Evolutionary conservation across 495 filamentous ascomycete genomes (phyloP), one percentile per base, ranked within the genome.

Genomic region (Xylaria grammica): DNA sequence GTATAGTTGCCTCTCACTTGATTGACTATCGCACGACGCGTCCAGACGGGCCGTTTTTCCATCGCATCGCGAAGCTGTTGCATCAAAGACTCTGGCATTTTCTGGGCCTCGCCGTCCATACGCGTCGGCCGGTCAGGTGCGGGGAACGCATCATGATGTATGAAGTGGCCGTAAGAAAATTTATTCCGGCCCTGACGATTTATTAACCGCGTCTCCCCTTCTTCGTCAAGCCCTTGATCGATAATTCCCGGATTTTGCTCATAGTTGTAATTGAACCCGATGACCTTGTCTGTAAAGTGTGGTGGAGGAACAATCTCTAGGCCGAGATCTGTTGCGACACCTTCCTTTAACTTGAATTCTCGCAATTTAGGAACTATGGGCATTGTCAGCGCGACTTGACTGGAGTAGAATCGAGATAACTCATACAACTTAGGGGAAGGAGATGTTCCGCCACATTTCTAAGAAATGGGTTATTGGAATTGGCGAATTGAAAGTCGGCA

Each of bases 281-380:
- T 73, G 9, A 82, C 79, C 49, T 84, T 83, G 58, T 86, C 83
- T 36, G 86, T 88, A 72, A 95, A 91, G 10, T 82, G 82, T 0
- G 94, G 91, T 0, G 95, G 91, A 17, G 92, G 92, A 30, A 94
- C 85, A 54, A 97, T 83, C 67, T 94, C 90, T 36, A 85, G 84
- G 56, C 87, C 82, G 29, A 68, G 73, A 4, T 77, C 79, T 24
- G 78, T 71, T 19, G 89, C 87, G 74, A 87, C 87, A 53, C 78
- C 82, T 63, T 90, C 84, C 59, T 89, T 77, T 38, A 97, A 75
- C 53, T 88, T 82, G 75, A 93, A 96, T n/a, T 88, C 72, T 60
- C 89, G 90, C 63, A 97, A 78, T 53, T 88, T 88, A 1, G 83
- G 78, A 61, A 88, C 88, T 91, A 65, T 1, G 32, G 4, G 3